Evolutionary conservation across 140 eudicot species (phyloP).

Genomic region (Eryngium alpinum): DNA sequence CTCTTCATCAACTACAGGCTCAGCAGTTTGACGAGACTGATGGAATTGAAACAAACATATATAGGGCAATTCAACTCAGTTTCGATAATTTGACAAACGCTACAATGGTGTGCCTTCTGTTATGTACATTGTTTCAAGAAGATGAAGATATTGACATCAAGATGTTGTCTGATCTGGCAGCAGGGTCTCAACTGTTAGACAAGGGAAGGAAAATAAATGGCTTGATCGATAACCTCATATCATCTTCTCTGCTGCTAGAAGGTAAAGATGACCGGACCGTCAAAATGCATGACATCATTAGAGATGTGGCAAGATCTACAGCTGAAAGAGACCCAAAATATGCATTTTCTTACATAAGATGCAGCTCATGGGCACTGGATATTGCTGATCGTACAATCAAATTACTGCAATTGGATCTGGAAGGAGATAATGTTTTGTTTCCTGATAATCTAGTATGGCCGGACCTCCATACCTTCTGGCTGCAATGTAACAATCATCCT

Average conservation of each 20-base stretch:
- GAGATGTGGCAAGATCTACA: neutral
- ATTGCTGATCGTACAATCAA: neutral
- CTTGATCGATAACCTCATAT: neutral
- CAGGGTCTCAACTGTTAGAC: neutral
- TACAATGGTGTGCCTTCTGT: slow-evolving; percentile 6
- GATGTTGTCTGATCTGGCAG: neutral
- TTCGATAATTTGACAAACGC: slow-evolving; percentile 6
- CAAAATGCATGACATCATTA: slow-evolving; percentile 12
- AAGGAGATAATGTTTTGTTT: neutral
- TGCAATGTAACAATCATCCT: neutral
- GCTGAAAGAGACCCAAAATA: neutral
- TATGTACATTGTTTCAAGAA: slow-evolving; percentile 17
- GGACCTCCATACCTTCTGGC: neutral
- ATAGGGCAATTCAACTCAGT: neutral
- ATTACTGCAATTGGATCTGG: neutral
- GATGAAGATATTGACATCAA: neutral
- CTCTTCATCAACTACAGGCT: neutral
- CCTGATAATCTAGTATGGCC: slow-evolving; percentile 1
- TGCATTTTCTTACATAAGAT: neutral
- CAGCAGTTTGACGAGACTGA: neutral
- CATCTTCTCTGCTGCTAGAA: neutral
- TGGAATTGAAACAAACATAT: slow-evolving; percentile 1
- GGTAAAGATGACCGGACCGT: neutral
- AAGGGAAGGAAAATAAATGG: neutral
- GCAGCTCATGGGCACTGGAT: neutral